Evolutionary conservation across 2,329 filamentous ascomycete species (phyloP).

Genomic region (Ophiostoma sp.): DNA sequence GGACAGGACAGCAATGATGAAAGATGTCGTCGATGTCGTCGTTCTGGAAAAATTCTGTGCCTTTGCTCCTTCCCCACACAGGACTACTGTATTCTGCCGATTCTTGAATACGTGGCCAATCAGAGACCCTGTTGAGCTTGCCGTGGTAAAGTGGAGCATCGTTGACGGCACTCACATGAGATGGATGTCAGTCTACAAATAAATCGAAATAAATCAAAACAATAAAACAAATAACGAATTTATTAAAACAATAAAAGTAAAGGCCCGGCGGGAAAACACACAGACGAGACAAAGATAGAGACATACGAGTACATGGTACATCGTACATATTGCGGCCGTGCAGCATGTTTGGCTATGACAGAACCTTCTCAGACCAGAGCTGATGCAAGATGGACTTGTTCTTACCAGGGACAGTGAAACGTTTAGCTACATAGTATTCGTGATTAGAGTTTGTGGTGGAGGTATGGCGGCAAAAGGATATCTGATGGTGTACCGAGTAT

Average conservation of each 20-base stretch:
- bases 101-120: neutral
- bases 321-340: neutral
- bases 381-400: neutral
- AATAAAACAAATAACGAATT: neutral
- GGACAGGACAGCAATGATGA: neutral
- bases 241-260: neutral
- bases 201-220: neutral
- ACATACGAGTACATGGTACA: neutral
- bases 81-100: slow-evolving; percentile 10
- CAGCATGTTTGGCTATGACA: slow-evolving; percentile 5
- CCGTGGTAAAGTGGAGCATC: neutral
- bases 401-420: slow-evolving; percentile 4
- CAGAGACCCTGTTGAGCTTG: neutral
- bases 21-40: neutral
- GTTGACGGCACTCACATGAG: neutral
- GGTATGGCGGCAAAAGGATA: neutral
- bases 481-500: neutral
- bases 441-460: neutral
- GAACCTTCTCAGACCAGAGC: neutral
- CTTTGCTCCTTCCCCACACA: slow-evolving; percentile 7
- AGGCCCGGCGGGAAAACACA: neutral
- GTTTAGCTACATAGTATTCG: neutral
- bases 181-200: too few relatives aligned
- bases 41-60: slow-evolving; percentile 7
- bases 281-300: neutral